Conservation (phyloP, 2,329 filamentous ascomycete species). For the Aurifilum marmelostoma region DNA sequence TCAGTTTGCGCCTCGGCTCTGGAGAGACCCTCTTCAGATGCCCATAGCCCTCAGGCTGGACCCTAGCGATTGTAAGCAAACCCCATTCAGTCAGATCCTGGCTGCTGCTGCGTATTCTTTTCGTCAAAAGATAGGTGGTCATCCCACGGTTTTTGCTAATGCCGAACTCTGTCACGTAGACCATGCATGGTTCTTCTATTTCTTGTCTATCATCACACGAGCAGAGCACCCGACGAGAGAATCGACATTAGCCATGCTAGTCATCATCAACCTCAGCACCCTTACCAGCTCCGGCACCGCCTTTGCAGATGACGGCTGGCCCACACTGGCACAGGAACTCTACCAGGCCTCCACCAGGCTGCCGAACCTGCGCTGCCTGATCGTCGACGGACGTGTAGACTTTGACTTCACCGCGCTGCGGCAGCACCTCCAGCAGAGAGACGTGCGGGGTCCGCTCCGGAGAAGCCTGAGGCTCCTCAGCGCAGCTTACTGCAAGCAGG, state of each 20-base stretch:
- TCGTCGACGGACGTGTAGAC: conserved; percentile 52
- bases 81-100: too few relatives aligned
- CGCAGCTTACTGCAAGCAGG: conserved; percentile 45
- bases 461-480: conserved; percentile 48
- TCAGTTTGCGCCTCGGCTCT: conserved; percentile 56
- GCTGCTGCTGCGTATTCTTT: too few relatives aligned
- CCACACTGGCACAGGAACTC: conserved; percentile 35
- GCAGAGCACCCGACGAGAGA: conserved; percentile 39
- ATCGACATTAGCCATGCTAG: conserved; percentile 48
- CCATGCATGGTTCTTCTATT: conserved; percentile 52
- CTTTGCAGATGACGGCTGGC: neutral
- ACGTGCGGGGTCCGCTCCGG: conserved; percentile 9
- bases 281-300: neutral
- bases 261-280: conserved; percentile 51
- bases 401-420: conserved; percentile 46
- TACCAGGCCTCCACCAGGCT: conserved; percentile 44
- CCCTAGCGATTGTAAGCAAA: conserved; percentile 50
- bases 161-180: conserved; percentile 43
- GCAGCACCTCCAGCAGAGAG: conserved; percentile 3
- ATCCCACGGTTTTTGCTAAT: too few relatives aligned
- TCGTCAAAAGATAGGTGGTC: too few relatives aligned
- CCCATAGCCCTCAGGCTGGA: conserved; percentile 46
- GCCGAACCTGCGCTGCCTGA: conserved; percentile 49
- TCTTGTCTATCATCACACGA: conserved; percentile 43
- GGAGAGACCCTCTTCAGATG: conserved; percentile 52